Evolutionary conservation across 306 rosid genomes (phyloP).

Genomic region (Fragaria nilgerrensis): DNA sequence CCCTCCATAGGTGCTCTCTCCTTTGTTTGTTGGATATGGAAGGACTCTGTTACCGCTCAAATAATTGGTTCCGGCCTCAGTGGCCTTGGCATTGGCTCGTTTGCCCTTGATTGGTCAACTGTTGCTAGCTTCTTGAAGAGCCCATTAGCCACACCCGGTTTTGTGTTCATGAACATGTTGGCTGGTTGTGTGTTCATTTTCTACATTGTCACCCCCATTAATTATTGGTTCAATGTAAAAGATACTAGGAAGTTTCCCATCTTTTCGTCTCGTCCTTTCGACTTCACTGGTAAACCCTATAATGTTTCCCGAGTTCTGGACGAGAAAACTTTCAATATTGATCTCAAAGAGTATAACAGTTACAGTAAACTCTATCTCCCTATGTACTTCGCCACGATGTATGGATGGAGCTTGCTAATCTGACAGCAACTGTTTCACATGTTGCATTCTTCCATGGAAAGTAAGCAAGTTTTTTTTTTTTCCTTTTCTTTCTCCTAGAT

Average conservation of each 20-base stretch:
- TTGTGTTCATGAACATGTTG: conserved; percentile 27
- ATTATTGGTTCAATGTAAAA: conserved; percentile 32
- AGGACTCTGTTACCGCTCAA: conserved; percentile 27
- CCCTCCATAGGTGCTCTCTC: conserved; percentile 32
- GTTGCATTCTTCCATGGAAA: conserved; percentile 40
- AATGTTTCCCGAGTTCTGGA: conserved; percentile 25
- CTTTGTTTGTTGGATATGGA: conserved; percentile 29
- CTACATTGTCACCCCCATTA: conserved; percentile 32
- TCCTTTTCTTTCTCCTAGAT: not conserved
- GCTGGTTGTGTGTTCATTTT: conserved; percentile 28
- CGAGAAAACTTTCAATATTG: conserved; percentile 19
- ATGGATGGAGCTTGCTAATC: conserved; percentile 36
- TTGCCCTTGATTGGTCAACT: conserved; percentile 38
- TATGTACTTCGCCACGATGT: conserved; percentile 24
- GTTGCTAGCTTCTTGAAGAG: conserved; percentile 31
- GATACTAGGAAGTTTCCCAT: conserved; percentile 35
- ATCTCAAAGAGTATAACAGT: conserved; percentile 11
- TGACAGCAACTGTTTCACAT: conserved; percentile 36
- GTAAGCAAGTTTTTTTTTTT: not conserved
- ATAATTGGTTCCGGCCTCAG: conserved; percentile 37
- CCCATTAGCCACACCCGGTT: conserved; percentile 37
- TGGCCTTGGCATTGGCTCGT: conserved; percentile 45
- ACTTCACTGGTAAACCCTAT: conserved; percentile 19
- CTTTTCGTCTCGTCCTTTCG: conserved; percentile 24
- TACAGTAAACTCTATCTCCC: conserved; percentile 30